Conservation (phyloP, 345 rosid genomes). For the Camelina neglecta region DNA sequence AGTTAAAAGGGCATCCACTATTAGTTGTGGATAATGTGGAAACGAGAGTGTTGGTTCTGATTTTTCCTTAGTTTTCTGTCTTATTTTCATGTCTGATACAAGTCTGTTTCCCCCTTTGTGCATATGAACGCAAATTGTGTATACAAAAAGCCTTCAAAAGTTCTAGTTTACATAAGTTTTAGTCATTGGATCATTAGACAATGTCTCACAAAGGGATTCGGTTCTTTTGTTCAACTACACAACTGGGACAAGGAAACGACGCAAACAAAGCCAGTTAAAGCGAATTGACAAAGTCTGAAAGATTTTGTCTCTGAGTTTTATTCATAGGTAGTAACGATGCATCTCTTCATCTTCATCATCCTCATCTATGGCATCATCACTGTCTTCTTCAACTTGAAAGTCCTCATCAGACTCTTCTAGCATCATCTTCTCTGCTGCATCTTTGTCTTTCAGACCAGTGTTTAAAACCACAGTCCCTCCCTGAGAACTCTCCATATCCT, state of each 20-base stretch:
- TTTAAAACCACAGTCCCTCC: conserved; percentile 74
- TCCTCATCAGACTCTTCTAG: conserved; percentile 51
- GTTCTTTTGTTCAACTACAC: conserved; percentile 24
- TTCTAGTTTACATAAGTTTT: neutral
- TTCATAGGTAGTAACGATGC: conserved; percentile 46
- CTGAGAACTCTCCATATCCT: conserved; percentile 71
- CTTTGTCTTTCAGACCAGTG: conserved; percentile 62
- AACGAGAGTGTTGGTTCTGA: neutral
- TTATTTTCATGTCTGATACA: neutral
- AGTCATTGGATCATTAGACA: conserved; percentile 15
- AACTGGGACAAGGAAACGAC: neutral
- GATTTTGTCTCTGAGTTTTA: neutral
- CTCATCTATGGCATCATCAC: conserved; percentile 55
- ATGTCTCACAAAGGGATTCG: conserved; percentile 6
- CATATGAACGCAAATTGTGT: conserved; percentile 37
- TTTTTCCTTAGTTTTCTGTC: conserved; percentile 10
- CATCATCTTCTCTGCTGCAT: conserved; percentile 55
- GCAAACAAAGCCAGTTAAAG: neutral
- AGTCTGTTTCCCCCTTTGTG: conserved; percentile 18
- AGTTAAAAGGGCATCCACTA: conserved; percentile 1
- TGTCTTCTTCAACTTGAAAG: conserved; percentile 47
- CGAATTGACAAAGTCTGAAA: conserved; percentile 7
- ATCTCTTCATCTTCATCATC: conserved; percentile 72
- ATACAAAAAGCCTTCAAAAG: conserved; percentile 7
- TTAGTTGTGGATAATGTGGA: conserved; percentile 29